Evolutionary conservation across 1,284 basidiomycete species (phyloP).

Genomic region (Cryptococcus sp.): DNA sequence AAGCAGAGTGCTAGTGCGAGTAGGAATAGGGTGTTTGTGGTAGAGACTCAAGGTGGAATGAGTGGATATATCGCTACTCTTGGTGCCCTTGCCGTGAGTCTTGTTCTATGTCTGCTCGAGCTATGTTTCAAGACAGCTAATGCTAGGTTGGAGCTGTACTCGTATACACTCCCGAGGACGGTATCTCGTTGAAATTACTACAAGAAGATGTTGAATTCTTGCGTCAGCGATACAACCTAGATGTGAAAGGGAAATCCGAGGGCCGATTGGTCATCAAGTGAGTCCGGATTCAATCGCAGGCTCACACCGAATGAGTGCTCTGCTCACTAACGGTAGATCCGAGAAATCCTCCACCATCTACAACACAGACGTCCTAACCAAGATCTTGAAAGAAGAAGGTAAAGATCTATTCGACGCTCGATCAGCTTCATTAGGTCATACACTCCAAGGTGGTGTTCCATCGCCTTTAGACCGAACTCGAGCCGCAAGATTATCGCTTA

Average conservation of each 20-base stretch:
- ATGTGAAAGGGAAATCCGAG: constrained; percentile 83
- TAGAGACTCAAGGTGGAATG: constrained; percentile 95
- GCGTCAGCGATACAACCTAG: constrained; percentile 77
- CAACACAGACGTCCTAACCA: constrained; percentile 85
- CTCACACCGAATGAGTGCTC: not conserved
- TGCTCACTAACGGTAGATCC: constrained; percentile 55
- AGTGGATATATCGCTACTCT: constrained; percentile 94
- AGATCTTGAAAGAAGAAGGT: constrained; percentile 93
- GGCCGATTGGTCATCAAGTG: constrained; percentile 88
- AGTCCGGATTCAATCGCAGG: constrained; percentile 26
- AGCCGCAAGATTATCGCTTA: constrained; percentile 81
- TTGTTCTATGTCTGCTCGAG: not conserved
- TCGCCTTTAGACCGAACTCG: constrained; percentile 90
- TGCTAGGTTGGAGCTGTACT: constrained; percentile 83
- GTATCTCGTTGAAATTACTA: constrained; percentile 76
- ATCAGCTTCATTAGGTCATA: constrained; percentile 90
- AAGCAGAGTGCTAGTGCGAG: constrained; percentile 96
- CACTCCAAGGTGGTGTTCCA: constrained; percentile 89
- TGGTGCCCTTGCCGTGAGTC: constrained; percentile 84
- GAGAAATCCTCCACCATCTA: constrained; percentile 85
- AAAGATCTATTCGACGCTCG: constrained; percentile 87
- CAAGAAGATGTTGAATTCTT: constrained; percentile 84
- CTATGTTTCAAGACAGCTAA: not conserved
- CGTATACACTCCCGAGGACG: constrained; percentile 90
- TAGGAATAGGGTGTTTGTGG: constrained; percentile 91